These are phyloP conservation scores for Odonthalia washingtoniensis DNA, from an alignment of 31 red algal genomes.

Conservation along the genomic window DNA sequence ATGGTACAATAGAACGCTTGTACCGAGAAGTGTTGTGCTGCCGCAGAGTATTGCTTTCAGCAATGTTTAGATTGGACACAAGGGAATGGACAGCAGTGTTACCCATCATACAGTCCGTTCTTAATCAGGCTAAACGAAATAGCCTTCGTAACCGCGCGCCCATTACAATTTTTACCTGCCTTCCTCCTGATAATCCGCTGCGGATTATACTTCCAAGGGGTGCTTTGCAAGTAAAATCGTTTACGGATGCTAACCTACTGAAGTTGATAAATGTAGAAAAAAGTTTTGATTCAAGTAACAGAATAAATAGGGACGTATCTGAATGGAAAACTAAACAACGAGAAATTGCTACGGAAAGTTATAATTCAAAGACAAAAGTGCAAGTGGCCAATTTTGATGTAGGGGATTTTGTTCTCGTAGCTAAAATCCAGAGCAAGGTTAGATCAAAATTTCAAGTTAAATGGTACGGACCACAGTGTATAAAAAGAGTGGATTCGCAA, in stretches of 20 bases:
- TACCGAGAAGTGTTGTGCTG: too few species aligned
- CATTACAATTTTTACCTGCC: slow-evolving; percentile 23
- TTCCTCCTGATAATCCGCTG: slow-evolving; percentile 36
- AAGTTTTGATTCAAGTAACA: background rate
- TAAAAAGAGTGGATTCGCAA: too few species aligned
- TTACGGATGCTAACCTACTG: too few species aligned
- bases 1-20: slow-evolving; percentile 54
- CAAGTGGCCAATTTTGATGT: background rate
- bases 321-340: background rate
- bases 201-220: background rate
- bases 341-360: background rate
- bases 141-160: slow-evolving; percentile 27
- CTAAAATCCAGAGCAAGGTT: slow-evolving; percentile 1
- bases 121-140: slow-evolving; percentile 17
- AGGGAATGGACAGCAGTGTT: slow-evolving; percentile 23
- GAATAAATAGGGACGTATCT: background rate
- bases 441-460: slow-evolving; percentile 13
- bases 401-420: slow-evolving; percentile 35
- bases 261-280: too few species aligned
- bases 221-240: background rate
- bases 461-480: slow-evolving; percentile 16
- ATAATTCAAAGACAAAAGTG: slow-evolving; percentile 14
- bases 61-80: slow-evolving; percentile 1
- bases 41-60: slow-evolving; percentile 46
- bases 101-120: slow-evolving; percentile 40